These are phyloP conservation scores for Sporothrix inflata DNA, from an alignment of 2,329 filamentous ascomycete genomes.

Conservation along the genomic window DNA sequence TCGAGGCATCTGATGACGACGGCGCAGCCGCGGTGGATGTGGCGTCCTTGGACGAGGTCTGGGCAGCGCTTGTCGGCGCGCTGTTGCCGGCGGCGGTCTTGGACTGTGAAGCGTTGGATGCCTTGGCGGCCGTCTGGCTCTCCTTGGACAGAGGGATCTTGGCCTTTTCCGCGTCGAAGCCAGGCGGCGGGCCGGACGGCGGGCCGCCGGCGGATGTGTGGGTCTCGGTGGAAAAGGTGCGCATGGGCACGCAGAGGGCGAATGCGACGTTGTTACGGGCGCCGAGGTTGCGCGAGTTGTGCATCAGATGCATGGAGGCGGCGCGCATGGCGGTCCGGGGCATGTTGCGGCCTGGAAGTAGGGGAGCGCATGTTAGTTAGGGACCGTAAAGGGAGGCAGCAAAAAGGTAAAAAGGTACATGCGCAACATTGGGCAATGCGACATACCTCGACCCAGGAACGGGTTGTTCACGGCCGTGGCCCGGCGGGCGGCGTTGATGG, in stretches of 20 bases:
- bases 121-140: conserved; percentile 37
- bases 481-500: conserved; percentile 58
- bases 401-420: neutral
- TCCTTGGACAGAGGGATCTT: conserved; percentile 78
- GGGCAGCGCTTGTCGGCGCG: neutral
- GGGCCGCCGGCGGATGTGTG: conserved; percentile 52
- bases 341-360: conserved; percentile 48
- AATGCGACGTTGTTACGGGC: conserved; percentile 54
- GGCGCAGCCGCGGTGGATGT: neutral
- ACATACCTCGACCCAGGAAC: conserved; percentile 53
- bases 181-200: conserved; percentile 74
- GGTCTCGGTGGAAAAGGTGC: conserved; percentile 62
- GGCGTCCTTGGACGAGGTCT: conserved; percentile 7
- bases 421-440: neutral
- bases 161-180: conserved; percentile 87
- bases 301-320: conserved; percentile 51
- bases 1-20: conserved; percentile 17
- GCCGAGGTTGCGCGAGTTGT: conserved; percentile 51
- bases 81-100: conserved; percentile 35
- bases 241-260: conserved; percentile 60
- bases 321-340: conserved; percentile 51
- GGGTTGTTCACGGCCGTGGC: conserved; percentile 55
- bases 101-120: conserved; percentile 36
- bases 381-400: neutral
- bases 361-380: conserved; percentile 35